Evolutionary conservation across 1,284 basidiomycete genomes (phyloP).

Genomic region (Sphagnurus paluster): DNA sequence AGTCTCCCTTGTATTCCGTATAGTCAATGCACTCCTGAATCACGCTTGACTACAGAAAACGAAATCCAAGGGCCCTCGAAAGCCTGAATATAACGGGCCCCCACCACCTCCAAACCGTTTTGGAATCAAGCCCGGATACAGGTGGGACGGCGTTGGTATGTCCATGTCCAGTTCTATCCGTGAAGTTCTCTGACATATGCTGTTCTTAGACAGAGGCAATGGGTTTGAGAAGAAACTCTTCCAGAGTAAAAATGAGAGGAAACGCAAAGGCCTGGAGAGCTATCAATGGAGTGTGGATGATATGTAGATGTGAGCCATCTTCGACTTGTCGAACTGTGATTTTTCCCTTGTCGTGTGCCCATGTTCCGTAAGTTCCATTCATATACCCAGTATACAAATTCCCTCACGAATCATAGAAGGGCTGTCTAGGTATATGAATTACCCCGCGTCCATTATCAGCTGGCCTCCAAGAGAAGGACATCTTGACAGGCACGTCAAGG

Average conservation of each 20-base stretch:
- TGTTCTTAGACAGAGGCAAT: conserved; percentile 76
- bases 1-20: conserved; percentile 27
- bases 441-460: not conserved
- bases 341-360: conserved; percentile 1
- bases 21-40: conserved; percentile 1
- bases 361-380: conserved; percentile 11
- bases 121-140: conserved; percentile 90
- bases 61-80: conserved; percentile 68
- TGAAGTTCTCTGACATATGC: not conserved
- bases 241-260: conserved; percentile 76
- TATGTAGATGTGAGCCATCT: conserved; percentile 60
- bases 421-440: too few species aligned
- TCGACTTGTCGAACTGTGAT: not conserved
- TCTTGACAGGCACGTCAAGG: not conserved
- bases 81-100: conserved; percentile 86
- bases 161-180: conserved; percentile 25
- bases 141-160: conserved; percentile 96
- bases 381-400: not conserved
- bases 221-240: conserved; percentile 95
- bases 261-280: conserved; percentile 68
- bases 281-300: conserved; percentile 88
- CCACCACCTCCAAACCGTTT: conserved; percentile 93
- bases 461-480: not conserved
- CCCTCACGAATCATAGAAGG: not conserved
- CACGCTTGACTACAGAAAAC: conserved; percentile 54